phyloP scores from a whole-genome alignment of 2,329 filamentous ascomycete species.

The Mycosphaerella sp. region DNA sequence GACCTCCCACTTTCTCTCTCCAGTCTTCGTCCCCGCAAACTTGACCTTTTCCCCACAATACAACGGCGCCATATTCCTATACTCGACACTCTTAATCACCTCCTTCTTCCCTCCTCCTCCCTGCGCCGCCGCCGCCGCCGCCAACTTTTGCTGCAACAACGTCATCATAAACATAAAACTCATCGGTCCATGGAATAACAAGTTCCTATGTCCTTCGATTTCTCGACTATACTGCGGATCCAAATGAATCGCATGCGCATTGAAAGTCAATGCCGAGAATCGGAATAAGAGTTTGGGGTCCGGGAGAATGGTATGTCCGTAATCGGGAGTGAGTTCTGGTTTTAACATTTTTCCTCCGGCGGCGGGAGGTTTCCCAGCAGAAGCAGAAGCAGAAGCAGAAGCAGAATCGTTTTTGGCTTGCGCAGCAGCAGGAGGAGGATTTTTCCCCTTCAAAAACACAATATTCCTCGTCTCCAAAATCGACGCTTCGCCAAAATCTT shows the following conservation, averaged over 20 bases:
- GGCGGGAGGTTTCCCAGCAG: slow-evolving; percentile 20
- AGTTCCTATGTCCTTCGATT: slow-evolving; percentile 65
- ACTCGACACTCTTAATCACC: slow-evolving; percentile 56
- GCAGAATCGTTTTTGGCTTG: too few relatives aligned
- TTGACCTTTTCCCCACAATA: slow-evolving; percentile 66
- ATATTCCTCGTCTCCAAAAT: slow-evolving; percentile 56
- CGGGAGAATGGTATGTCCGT: slow-evolving; percentile 57
- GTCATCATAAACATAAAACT: slow-evolving; percentile 69
- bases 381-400: slow-evolving; percentile 17
- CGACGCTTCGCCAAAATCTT: slow-evolving; percentile 38
- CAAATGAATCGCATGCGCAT: slow-evolving; percentile 86
- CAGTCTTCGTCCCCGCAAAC: slow-evolving; percentile 56
- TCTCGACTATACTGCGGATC: slow-evolving; percentile 63
- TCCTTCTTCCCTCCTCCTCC: slow-evolving; percentile 24
- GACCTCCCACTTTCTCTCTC: slow-evolving; percentile 37
- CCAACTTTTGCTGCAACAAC: slow-evolving; percentile 53
- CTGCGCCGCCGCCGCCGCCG: slow-evolving; percentile 8
- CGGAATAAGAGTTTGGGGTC: slow-evolving; percentile 71
- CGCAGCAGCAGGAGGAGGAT: slow-evolving; percentile 15
- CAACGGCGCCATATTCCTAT: slow-evolving; percentile 74
- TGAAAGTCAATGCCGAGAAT: slow-evolving; percentile 86
- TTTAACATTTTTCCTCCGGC: slow-evolving; percentile 34
- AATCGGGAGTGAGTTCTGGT: slow-evolving; percentile 48
- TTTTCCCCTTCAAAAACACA: slow-evolving; percentile 55
- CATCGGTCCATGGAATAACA: slow-evolving; percentile 84